Conservation (phyloP, 306 rosid species). For the Vachellia pachyceras region DNA sequence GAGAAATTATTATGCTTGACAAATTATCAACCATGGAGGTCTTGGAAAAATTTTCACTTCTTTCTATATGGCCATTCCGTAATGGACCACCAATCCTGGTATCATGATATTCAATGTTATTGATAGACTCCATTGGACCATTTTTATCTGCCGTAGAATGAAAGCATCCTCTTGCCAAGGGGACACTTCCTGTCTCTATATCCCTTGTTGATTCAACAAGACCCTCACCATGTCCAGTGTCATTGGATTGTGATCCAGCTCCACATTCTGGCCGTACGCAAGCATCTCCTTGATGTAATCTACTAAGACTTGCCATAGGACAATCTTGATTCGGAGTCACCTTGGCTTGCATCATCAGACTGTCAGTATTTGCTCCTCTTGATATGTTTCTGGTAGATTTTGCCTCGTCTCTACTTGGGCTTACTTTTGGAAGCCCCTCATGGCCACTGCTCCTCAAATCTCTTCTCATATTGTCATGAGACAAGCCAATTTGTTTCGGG, state of each 20-base stretch:
- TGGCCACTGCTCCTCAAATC: slow-evolving; percentile 47
- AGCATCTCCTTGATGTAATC: slow-evolving; percentile 50
- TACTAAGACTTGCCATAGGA: slow-evolving; percentile 43
- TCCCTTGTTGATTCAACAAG: slow-evolving; percentile 54
- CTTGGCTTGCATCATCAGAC: slow-evolving; percentile 41
- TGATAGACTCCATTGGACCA: slow-evolving; percentile 49
- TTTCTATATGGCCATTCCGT: slow-evolving; percentile 55
- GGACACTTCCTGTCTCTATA: slow-evolving; percentile 44
- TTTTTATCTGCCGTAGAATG: slow-evolving; percentile 43
- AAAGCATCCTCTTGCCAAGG: slow-evolving; percentile 42
- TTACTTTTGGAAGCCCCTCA: slow-evolving; percentile 45
- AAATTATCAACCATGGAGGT: slow-evolving; percentile 65
- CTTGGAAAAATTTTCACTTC: slow-evolving; percentile 70
- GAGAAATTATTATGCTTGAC: slow-evolving; percentile 61
- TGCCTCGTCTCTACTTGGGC: slow-evolving; percentile 39
- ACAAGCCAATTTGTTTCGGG: slow-evolving; percentile 44
- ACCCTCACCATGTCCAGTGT: slow-evolving; percentile 47
- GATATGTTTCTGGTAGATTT: slow-evolving; percentile 45
- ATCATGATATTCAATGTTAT: slow-evolving; percentile 44
- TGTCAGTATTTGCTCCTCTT: slow-evolving; percentile 50
- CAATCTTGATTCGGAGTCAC: slow-evolving; percentile 48
- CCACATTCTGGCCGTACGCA: slow-evolving; percentile 48
- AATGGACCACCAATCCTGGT: slow-evolving; percentile 43
- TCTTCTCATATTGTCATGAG: slow-evolving; percentile 42
- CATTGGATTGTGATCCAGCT: slow-evolving; percentile 45